A percentile compares a stretch with the other conserved stretches of the same genome.
These are phyloP conservation scores for Saccharomycopsis sp. DNA, from an alignment of 805 yeast genomes.

Conservation along the genomic window DNA sequence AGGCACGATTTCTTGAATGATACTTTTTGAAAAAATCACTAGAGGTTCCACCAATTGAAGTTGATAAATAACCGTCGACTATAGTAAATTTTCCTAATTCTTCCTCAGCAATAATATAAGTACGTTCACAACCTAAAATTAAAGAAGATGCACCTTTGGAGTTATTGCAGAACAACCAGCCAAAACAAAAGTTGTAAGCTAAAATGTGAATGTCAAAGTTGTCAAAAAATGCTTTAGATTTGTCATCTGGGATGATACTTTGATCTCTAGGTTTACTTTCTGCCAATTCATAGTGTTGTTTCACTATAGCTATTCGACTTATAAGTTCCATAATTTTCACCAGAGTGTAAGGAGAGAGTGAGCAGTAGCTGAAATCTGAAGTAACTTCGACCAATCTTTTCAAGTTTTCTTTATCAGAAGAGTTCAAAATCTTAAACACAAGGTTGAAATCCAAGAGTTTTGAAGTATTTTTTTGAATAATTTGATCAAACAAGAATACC, in stretches of 20 bases:
- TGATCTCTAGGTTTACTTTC: no score
- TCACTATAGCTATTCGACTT: conserved; percentile 1
- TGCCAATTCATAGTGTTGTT: background rate
- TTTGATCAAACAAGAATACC: conserved; percentile 7
- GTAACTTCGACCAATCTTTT: conserved; percentile 25
- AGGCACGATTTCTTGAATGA: conserved; percentile 51
- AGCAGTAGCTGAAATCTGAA: conserved; percentile 51
- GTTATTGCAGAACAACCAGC: conserved; percentile 60
- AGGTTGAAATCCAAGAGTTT: conserved; percentile 41
- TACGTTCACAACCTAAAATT: conserved; percentile 69
- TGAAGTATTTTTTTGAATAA: conserved; percentile 27
- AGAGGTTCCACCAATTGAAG: conserved; percentile 55
- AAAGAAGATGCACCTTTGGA: conserved; percentile 48
- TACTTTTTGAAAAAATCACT: conserved; percentile 46
- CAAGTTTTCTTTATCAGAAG: conserved; percentile 23
- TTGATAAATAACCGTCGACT: conserved; percentile 61
- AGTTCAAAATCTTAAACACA: conserved; percentile 36
- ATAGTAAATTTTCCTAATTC: conserved; percentile 61
- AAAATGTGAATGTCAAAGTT: conserved; percentile 49
- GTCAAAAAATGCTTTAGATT: conserved; percentile 21
- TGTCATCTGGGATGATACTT: background rate
- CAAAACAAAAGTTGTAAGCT: conserved; percentile 62
- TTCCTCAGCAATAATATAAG: conserved; percentile 58
- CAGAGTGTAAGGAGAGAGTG: conserved; percentile 46
- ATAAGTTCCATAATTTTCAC: conserved; percentile 33